These are phyloP conservation scores for Fraxinus dipetala DNA, from an alignment of 305 asterid genomes.

Conservation along the genomic window DNA sequence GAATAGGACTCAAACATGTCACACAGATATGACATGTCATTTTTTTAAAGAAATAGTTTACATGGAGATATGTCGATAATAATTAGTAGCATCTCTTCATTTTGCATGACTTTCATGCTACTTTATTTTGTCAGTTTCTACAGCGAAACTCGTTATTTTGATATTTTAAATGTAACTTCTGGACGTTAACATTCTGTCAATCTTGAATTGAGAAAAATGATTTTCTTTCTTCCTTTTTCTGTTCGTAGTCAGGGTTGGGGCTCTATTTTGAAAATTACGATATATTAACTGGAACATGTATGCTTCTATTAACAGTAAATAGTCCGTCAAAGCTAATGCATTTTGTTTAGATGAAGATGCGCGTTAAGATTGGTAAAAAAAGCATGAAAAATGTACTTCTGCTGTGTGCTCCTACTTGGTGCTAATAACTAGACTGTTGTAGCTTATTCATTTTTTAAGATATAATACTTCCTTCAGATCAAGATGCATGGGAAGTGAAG, in stretches of 20 bases:
- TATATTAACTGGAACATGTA: background rate
- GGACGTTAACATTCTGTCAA: background rate
- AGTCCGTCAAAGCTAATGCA: background rate
- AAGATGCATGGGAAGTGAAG: background rate
- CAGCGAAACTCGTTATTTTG: background rate
- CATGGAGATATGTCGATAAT: background rate
- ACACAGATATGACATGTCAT: background rate
- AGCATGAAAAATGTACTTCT: background rate
- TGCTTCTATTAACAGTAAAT: background rate
- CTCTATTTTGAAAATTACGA: background rate
- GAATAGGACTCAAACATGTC: background rate
- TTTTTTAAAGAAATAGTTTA: background rate
- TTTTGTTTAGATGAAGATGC: background rate
- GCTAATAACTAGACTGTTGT: background rate
- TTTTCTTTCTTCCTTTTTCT: background rate
- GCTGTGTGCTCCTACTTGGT: background rate
- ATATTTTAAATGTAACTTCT: background rate
- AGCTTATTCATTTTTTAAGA: background rate
- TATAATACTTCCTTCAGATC: background rate
- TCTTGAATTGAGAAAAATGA: background rate
- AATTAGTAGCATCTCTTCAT: background rate
- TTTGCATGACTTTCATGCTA: background rate
- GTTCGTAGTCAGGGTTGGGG: background rate
- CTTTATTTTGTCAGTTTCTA: background rate
- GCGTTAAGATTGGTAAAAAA: background rate